phyloP scores from a whole-genome alignment of 257 asterid genomes.

The Solanum lycopersicoides region DNA sequence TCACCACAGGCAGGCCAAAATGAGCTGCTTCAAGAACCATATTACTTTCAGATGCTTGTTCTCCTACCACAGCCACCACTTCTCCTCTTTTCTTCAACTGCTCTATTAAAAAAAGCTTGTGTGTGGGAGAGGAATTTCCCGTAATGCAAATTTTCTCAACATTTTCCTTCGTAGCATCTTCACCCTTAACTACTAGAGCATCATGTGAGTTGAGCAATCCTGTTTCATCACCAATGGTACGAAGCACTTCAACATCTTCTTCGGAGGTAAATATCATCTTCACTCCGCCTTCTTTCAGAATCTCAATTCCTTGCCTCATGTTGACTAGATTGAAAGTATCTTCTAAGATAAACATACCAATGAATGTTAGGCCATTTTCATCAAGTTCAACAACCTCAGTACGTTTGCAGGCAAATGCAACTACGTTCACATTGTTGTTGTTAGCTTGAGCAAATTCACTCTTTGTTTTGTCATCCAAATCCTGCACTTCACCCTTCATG shows the following conservation, averaged over 20 bases:
- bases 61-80: constrained; percentile 23
- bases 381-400: neutral
- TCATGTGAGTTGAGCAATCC: constrained; percentile 5
- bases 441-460: neutral
- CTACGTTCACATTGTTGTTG: neutral
- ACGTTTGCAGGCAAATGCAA: constrained; percentile 15
- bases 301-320: neutral
- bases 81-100: constrained; percentile 7
- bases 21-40: constrained; percentile 25
- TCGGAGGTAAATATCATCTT: constrained; percentile 15
- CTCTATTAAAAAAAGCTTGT: constrained; percentile 15
- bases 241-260: constrained; percentile 5
- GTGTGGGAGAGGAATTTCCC: constrained; percentile 12
- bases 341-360: constrained; percentile 13
- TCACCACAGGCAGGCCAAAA: constrained; percentile 16
- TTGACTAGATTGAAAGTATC: neutral
- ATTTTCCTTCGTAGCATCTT: neutral
- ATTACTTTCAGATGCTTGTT: constrained; percentile 2
- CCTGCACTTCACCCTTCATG: neutral
- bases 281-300: constrained; percentile 6
- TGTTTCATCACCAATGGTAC: neutral
- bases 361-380: neutral
- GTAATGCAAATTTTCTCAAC: constrained; percentile 7
- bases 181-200: constrained; percentile 1
- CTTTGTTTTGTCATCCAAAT: neutral